These are phyloP conservation scores for Didymella glomerata DNA, from an alignment of 2,329 filamentous ascomycete species.

Conservation along the genomic window DNA sequence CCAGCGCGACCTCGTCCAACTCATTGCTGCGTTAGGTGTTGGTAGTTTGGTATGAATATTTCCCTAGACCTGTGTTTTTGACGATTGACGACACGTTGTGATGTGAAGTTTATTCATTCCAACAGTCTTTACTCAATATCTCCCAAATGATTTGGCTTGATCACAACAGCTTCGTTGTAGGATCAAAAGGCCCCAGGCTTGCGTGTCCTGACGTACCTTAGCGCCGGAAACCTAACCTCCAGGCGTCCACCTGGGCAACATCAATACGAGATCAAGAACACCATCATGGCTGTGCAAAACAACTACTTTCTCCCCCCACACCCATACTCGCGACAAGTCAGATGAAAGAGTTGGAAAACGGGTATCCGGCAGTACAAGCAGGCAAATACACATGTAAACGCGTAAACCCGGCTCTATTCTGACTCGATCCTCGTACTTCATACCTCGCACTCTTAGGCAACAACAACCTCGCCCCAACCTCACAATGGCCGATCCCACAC, in stretches of 20 bases:
- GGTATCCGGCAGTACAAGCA: neutral
- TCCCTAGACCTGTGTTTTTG: slow-evolving; percentile 4
- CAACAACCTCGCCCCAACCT: neutral
- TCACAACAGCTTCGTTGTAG: too few relatives aligned
- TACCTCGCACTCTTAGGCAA: neutral
- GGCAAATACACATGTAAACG: neutral
- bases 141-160: too few relatives aligned
- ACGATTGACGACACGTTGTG: neutral
- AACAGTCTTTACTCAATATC: too few relatives aligned
- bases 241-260: slow-evolving; percentile 25
- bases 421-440: neutral
- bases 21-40: slow-evolving; percentile 17
- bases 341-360: neutral
- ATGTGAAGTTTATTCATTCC: too few relatives aligned
- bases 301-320: neutral
- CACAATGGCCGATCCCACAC: neutral
- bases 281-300: slow-evolving; percentile 21
- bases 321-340: neutral
- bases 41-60: slow-evolving; percentile 19
- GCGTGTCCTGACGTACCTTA: neutral
- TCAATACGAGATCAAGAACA: slow-evolving; percentile 16
- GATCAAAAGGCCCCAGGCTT: neutral
- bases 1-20: slow-evolving; percentile 7
- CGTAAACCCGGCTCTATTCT: neutral
- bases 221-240: slow-evolving; percentile 10